Conservation (phyloP, 1,284 basidiomycete species). For the Coniferiporia weirii region DNA sequence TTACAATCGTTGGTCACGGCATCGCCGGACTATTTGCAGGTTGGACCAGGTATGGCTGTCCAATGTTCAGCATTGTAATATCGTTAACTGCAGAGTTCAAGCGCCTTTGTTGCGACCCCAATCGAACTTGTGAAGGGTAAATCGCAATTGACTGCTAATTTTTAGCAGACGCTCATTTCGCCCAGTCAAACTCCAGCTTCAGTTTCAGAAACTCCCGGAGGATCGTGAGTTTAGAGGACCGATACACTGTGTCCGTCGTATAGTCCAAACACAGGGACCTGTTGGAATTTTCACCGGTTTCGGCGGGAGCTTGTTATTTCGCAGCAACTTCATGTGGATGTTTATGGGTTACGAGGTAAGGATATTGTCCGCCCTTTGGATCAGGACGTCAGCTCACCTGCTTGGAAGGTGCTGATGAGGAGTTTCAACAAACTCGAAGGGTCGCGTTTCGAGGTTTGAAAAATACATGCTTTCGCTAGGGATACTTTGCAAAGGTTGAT, state of each 20-base stretch:
- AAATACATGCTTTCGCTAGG: background rate
- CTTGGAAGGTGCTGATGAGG: conserved; percentile 51
- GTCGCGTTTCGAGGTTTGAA: conserved; percentile 47
- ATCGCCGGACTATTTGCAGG: conserved; percentile 73
- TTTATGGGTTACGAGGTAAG: conserved; percentile 57
- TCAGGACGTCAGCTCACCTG: background rate
- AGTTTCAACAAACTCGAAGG: conserved; percentile 45
- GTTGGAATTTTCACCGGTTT: conserved; percentile 63
- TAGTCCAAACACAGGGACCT: conserved; percentile 50
- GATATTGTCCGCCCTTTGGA: too few relatives aligned
- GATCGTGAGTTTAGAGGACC: conserved; percentile 63
- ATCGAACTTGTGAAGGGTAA: conserved; percentile 68
- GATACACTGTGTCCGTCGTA: conserved; percentile 53
- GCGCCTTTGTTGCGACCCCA: conserved; percentile 64
- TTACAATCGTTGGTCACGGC: conserved; percentile 57
- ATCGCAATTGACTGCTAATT: background rate
- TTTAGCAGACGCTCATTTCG: background rate
- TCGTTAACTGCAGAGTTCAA: conserved; percentile 23
- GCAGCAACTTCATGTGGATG: conserved; percentile 67
- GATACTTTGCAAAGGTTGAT: too few relatives aligned
- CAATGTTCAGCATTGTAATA: background rate
- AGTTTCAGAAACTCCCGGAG: conserved; percentile 48
- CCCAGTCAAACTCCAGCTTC: conserved; percentile 72
- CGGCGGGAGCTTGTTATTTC: conserved; percentile 55
- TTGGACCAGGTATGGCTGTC: conserved; percentile 51